These are phyloP conservation scores for Termitomyces sp. DNA, from an alignment of 768 basidiomycete species.

Conservation along the genomic window DNA sequence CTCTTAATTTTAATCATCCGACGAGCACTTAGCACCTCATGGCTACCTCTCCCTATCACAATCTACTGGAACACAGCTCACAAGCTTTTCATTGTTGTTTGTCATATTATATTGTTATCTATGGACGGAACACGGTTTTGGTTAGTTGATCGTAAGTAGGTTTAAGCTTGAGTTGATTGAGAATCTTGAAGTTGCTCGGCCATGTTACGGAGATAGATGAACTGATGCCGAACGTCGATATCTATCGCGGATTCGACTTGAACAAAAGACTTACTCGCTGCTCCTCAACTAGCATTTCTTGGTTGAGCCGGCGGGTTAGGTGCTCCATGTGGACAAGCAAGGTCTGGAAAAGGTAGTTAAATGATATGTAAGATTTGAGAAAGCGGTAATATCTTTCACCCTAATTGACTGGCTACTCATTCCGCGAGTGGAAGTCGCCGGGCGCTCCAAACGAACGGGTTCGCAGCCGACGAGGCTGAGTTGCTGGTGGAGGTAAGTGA, in stretches of 20 bases:
- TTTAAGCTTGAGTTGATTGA: neutral
- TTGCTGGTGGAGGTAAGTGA: conserved; percentile 60
- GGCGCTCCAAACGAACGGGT: conserved; percentile 45
- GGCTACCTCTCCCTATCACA: neutral
- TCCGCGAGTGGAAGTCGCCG: conserved; percentile 41
- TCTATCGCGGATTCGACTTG: neutral
- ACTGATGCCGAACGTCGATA: neutral
- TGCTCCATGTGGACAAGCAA: conserved; percentile 69
- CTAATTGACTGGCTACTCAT: conserved; percentile 61
- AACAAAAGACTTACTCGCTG: conserved; percentile 32
- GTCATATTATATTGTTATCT: conserved; percentile 1
- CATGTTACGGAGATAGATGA: conserved; percentile 7
- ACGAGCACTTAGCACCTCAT: conserved; percentile 1
- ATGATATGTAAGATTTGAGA: neutral
- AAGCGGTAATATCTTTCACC: conserved; percentile 25
- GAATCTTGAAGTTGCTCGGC: conserved; percentile 5
- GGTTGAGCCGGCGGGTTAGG: conserved; percentile 43
- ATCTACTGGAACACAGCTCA: conserved; percentile 10
- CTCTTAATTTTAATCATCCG: conserved; percentile 6
- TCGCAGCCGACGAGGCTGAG: conserved; percentile 41
- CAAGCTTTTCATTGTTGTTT: neutral
- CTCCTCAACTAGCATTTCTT: conserved; percentile 48
- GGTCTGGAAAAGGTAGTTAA: conserved; percentile 35
- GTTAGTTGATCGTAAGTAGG: neutral
- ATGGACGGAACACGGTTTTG: neutral